Conservation (phyloP, 352 stramenopile species). For the Globisporangium heterothallicum region DNA sequence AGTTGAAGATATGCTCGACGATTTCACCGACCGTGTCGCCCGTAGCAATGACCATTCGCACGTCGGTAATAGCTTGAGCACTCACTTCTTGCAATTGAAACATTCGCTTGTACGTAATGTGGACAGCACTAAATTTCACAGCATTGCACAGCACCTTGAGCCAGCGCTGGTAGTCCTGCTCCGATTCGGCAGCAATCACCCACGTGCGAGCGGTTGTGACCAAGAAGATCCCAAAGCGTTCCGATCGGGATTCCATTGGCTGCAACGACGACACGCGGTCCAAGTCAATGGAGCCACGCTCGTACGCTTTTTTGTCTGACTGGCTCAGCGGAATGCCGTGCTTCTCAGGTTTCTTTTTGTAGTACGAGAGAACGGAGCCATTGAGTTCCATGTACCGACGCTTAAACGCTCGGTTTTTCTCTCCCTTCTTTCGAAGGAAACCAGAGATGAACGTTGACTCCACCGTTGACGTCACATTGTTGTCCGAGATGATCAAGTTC, state of each 20-base stretch:
- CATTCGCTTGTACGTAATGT: conserved; percentile 79
- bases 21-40: conserved; percentile 84
- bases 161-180: conserved; percentile 76
- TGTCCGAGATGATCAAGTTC: conserved; percentile 64
- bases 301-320: conserved; percentile 71
- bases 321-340: conserved; percentile 61
- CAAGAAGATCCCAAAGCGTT: conserved; percentile 72
- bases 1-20: conserved; percentile 87
- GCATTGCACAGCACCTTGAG: conserved; percentile 72
- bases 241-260: conserved; percentile 54
- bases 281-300: conserved; percentile 72
- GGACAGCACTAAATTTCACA: conserved; percentile 76
- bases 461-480: conserved; percentile 7
- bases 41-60: conserved; percentile 79
- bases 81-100: conserved; percentile 84
- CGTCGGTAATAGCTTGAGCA: conserved; percentile 74
- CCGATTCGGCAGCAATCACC: conserved; percentile 66
- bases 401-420: conserved; percentile 82
- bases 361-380: conserved; percentile 67
- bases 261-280: conserved; percentile 77
- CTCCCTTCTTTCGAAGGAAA: conserved; percentile 76
- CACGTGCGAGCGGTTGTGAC: conserved; percentile 76
- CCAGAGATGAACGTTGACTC: conserved; percentile 38
- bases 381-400: conserved; percentile 83
- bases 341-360: conserved; percentile 84